Evolutionary conservation across 805 yeast genomes (phyloP).

Genomic region (Saturnispora serradocipensis): DNA sequence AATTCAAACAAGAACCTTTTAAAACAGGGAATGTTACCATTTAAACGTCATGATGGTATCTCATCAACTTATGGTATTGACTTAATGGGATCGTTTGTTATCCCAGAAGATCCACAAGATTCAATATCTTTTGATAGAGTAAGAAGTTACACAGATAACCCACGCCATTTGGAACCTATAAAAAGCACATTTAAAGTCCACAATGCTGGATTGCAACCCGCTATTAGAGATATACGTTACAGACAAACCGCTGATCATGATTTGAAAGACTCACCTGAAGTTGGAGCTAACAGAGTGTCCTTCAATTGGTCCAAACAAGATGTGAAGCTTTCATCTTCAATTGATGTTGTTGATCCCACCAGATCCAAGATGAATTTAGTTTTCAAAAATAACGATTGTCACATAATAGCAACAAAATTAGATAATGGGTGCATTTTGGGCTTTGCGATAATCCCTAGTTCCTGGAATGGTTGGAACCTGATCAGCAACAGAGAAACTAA

Average conservation of each 20-base stretch:
- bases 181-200: constrained; percentile 1
- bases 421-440: neutral
- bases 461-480: constrained; percentile 6
- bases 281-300: constrained; percentile 1
- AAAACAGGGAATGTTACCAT: constrained; percentile 1
- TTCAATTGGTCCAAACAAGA: neutral
- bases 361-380: neutral
- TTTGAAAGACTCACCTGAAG: neutral
- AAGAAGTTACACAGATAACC: constrained; percentile 2
- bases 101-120: constrained; percentile 5
- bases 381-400: neutral
- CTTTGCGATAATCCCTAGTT: neutral
- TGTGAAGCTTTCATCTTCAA: neutral
- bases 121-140: constrained; percentile 3
- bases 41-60: constrained; percentile 1
- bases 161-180: constrained; percentile 4
- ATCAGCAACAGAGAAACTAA: neutral
- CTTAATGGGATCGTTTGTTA: neutral
- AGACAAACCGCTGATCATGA: neutral
- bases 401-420: neutral
- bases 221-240: neutral
- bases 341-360: constrained; percentile 3
- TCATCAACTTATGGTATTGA: constrained; percentile 8
- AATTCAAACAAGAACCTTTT: neutral
- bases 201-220: neutral